Percentiles rank a stretch among this genome's conserved stretches.
Evolutionary conservation across 345 rosid species (phyloP).

Genomic region (Eutrema japonicum): DNA sequence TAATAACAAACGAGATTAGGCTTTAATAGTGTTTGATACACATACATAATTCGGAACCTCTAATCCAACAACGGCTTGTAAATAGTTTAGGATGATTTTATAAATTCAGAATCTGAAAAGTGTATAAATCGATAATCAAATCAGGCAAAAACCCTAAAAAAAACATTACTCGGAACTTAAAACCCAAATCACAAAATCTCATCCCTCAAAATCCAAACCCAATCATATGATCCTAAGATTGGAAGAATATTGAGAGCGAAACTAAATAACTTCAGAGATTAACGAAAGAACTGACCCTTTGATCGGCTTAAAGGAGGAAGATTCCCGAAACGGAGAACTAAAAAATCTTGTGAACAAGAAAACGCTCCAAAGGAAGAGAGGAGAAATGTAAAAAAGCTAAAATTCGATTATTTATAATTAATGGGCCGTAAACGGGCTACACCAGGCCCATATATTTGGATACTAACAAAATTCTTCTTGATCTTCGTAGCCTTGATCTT

Average conservation of each 20-base stretch:
- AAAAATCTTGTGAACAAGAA: neutral
- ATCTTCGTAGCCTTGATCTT: slow-evolving; percentile 25
- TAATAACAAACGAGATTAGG: too few relatives aligned
- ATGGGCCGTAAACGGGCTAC: neutral
- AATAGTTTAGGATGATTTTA: neutral
- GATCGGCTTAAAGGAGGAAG: neutral
- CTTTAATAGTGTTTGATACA: too few relatives aligned
- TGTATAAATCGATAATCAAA: neutral
- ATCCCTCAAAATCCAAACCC: neutral
- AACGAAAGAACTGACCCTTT: neutral
- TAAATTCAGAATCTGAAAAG: neutral
- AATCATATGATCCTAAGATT: neutral
- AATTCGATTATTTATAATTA: neutral
- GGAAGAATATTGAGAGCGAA: neutral
- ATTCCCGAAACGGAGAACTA: neutral
- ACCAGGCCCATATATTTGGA: slow-evolving; percentile 5
- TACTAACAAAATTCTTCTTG: neutral
- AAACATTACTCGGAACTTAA: slow-evolving; percentile 10
- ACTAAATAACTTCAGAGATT: neutral
- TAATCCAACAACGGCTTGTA: too few relatives aligned
- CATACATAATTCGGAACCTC: too few relatives aligned
- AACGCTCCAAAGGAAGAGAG: neutral
- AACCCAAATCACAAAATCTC: slow-evolving; percentile 27
- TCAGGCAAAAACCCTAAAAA: slow-evolving; percentile 10
- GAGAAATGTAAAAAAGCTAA: neutral